Percentiles rank a stretch among this genome's conserved stretches.
Evolutionary conservation across 1,284 basidiomycete species (phyloP).

Genomic region (Exsudoporus floridanus): DNA sequence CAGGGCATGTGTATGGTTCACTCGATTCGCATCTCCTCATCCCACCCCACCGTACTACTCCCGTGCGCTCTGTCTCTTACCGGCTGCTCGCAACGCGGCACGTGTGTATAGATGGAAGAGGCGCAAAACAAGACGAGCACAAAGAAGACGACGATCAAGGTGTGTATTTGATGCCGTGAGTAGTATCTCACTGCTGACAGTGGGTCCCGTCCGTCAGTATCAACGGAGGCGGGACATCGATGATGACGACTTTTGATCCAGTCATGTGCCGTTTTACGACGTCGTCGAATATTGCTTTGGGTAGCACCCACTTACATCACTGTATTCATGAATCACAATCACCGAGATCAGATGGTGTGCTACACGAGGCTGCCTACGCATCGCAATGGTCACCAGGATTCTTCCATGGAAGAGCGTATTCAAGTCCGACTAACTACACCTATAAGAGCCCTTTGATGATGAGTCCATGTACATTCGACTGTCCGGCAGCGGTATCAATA

Average conservation of each 20-base stretch:
- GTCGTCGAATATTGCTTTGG: background rate
- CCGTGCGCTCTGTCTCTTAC: background rate
- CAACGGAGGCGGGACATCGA: constrained; percentile 71
- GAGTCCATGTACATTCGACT: background rate
- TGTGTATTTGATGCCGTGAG: constrained; percentile 37
- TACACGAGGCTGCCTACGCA: no score
- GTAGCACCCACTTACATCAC: background rate
- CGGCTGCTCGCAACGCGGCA: background rate
- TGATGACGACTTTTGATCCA: constrained; percentile 62
- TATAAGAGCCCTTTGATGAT: background rate
- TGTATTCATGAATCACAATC: background rate
- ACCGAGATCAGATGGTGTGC: background rate
- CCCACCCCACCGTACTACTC: background rate
- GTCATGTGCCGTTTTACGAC: background rate
- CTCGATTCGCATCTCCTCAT: background rate
- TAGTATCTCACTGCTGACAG: background rate
- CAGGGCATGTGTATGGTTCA: background rate
- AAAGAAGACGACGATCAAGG: constrained; percentile 68
- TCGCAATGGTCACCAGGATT: background rate
- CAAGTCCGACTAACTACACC: background rate
- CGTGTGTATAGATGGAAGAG: constrained; percentile 58
- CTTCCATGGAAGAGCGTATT: background rate
- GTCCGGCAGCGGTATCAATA: constrained; percentile 20
- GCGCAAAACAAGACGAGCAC: constrained; percentile 53
- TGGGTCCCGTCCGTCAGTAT: constrained; percentile 47